Evolutionary conservation across 176 grass and related monocot species (phyloP), one percentile per base, ranked within the genome.

Genomic region (Triticum turgidum): DNA sequence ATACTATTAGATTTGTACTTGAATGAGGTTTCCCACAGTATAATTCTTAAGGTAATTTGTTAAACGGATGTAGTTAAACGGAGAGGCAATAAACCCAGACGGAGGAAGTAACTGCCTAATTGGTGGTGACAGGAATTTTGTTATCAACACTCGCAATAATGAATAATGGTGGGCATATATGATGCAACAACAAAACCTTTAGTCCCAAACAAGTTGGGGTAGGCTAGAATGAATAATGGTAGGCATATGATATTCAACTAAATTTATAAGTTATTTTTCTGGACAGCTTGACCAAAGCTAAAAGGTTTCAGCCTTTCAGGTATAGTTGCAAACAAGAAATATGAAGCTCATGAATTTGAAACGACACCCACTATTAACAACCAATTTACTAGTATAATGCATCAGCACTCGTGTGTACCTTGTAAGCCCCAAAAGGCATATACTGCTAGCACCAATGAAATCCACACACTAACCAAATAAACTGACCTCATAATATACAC

Each of bases 371-470:
- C 15, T 14, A 54, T 56, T 29, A 67, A 79, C 42, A 35, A 74
- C 77, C 82, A 72, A 39, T 11, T n/a, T 58, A 75, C 33, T 9
- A 77, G 21, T 47, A 68, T 29, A 30, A 51, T 61, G 20, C 61
- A 47, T 77, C 22, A 51, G 78, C 27, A 76, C 69, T 47, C 29
- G 68, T 76, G 21, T 69, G 17, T 75, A 74, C 32, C 73, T 44
- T 68, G 47, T 51, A 84, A 67, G 63, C 49, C 87, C 37, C 66
- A 84, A 61, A 18, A 47, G 71, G 81, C 45, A 84, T 69, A 87
- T 84, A 84, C 67, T 44, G 2, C 61, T 39, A 62, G 14, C 45
- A 69, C 33, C 33, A 78, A 69, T n/a, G 32, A 80, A 87, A 49
- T 62, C 68, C 21, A 30, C 9, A 76, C 38, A 38, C 14, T 8